These are phyloP conservation scores for Paraphoma chrysanthemicola DNA, from an alignment of 2,329 filamentous ascomycete species.

Conservation along the genomic window DNA sequence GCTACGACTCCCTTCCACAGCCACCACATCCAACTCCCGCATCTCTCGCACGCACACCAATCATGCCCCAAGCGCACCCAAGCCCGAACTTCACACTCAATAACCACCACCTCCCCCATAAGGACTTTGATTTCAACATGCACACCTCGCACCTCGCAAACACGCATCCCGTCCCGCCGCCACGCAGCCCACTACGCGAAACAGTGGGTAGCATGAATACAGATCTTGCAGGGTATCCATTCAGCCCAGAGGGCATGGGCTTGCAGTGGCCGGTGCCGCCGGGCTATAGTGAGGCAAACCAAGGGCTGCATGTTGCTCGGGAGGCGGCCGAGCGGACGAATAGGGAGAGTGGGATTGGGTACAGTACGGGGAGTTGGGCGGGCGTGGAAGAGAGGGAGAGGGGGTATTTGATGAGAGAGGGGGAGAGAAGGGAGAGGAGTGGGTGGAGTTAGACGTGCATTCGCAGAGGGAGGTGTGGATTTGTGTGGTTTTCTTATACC, in stretches of 20 bases:
- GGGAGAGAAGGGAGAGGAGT: neutral
- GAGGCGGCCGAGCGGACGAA: neutral
- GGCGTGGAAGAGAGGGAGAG: conserved; percentile 9
- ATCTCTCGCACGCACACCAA: conserved; percentile 5
- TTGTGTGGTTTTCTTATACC: neutral
- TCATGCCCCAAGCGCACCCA: neutral
- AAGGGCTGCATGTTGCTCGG: neutral
- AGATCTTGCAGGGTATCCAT: conserved; percentile 22
- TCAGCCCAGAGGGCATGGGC: conserved; percentile 20
- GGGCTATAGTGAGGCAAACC: conserved; percentile 13
- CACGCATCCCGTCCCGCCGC: neutral
- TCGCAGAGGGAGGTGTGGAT: neutral
- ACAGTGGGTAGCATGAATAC: conserved; percentile 17
- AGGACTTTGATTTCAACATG: conserved; percentile 6
- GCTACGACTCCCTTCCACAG: conserved; percentile 10
- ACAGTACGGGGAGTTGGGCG: conserved; percentile 2
- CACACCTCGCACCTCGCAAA: conserved; percentile 4
- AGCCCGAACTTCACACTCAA: neutral
- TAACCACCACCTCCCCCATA: neutral
- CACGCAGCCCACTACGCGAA: conserved; percentile 9
- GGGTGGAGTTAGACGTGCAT: neutral
- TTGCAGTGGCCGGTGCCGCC: conserved; percentile 28
- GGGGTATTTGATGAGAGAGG: conserved; percentile 12
- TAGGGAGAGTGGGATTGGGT: conserved; percentile 10
- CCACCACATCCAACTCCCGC: neutral